phyloP scores from a whole-genome alignment of 192 early-diverging fungal genomes.

The Backusella westeae region DNA sequence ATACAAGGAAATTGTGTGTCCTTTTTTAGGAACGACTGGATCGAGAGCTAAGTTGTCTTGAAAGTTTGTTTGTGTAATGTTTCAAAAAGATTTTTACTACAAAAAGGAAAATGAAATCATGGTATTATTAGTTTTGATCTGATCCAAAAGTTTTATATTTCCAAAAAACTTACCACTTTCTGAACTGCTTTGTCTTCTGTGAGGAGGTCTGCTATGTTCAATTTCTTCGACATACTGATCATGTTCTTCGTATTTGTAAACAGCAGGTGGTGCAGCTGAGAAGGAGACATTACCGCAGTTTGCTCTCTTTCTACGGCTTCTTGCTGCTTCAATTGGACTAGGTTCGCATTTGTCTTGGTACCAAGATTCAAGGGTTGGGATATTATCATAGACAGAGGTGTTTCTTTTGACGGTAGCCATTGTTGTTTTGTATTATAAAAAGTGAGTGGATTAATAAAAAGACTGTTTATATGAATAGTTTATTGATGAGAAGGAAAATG shows the following conservation, averaged over 20 bases:
- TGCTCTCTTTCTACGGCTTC: background rate
- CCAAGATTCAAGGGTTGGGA: background rate
- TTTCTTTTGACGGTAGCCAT: background rate
- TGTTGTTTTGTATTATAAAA: background rate
- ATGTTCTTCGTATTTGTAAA: background rate
- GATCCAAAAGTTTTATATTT: background rate
- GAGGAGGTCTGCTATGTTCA: background rate
- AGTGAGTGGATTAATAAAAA: background rate
- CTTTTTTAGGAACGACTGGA: background rate
- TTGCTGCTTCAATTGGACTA: background rate
- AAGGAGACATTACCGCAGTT: background rate
- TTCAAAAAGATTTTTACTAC: background rate
- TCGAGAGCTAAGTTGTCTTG: slow-evolving; percentile 4
- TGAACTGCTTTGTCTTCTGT: slow-evolving; percentile 3
- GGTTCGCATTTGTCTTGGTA: background rate
- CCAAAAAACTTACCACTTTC: background rate
- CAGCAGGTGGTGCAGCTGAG: background rate
- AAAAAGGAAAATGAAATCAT: slow-evolving; percentile 9
- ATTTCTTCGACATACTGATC: background rate
- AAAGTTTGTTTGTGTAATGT: slow-evolving; percentile 7
- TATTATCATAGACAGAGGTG: background rate
- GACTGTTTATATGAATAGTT: background rate
- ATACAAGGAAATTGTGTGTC: background rate
- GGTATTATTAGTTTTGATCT: background rate
- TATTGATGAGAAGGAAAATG: background rate